Conservation (phyloP, 2,329 filamentous ascomycete species). For the Colletotrichum godetiae region DNA sequence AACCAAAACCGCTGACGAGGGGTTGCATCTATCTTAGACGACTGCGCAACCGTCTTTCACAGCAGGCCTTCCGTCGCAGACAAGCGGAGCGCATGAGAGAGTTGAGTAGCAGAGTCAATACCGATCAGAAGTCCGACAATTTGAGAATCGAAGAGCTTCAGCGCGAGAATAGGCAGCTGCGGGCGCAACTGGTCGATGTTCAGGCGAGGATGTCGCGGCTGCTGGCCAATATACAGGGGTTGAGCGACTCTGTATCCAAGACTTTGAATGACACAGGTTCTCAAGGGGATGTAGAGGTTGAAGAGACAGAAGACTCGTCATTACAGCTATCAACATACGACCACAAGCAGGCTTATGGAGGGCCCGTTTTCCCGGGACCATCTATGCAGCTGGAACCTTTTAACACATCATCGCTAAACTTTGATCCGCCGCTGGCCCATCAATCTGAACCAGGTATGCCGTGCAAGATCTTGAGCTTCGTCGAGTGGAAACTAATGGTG, state of each 20-base stretch:
- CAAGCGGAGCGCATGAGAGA: constrained; percentile 44
- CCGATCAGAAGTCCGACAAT: constrained; percentile 38
- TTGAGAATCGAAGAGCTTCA: constrained; percentile 41
- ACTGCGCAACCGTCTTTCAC: constrained; percentile 46
- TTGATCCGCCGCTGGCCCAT: neutral
- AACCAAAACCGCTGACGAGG: neutral
- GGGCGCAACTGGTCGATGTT: constrained; percentile 44
- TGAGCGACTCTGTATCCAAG: constrained; percentile 40
- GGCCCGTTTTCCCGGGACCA: neutral
- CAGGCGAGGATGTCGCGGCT: constrained; percentile 42
- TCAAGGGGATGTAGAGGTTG: neutral
- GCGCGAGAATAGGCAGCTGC: constrained; percentile 40
- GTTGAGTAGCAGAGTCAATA: constrained; percentile 39
- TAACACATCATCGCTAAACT: neutral
- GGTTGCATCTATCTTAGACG: constrained; percentile 37
- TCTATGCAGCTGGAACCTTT: neutral
- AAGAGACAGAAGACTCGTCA: neutral
- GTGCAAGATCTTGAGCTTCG: accelerated
- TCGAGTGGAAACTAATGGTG: neutral
- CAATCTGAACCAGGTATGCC: neutral
- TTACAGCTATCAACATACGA: neutral
- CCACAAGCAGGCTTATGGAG: neutral
- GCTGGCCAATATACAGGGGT: constrained; percentile 39
- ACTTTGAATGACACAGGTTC: constrained; percentile 38
- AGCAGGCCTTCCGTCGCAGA: constrained; percentile 45